phyloP scores from a whole-genome alignment of 2,329 filamentous ascomycete species.

The Penicillium concentricum region DNA sequence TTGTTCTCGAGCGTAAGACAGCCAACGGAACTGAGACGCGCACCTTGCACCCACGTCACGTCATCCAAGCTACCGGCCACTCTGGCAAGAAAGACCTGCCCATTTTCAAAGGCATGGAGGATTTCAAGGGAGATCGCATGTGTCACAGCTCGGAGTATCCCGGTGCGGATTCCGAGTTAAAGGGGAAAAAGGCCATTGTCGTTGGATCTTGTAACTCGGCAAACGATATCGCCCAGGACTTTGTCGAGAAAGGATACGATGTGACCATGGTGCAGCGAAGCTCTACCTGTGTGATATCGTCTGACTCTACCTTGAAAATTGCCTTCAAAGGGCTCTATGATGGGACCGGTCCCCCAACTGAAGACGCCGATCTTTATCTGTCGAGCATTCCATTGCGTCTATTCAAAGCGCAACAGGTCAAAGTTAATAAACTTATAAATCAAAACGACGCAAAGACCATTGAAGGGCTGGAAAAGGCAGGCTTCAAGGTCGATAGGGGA shows the following conservation, averaged over 20 bases:
- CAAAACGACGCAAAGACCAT: slow-evolving; percentile 38
- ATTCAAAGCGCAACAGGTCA: slow-evolving; percentile 59
- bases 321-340: slow-evolving; percentile 53
- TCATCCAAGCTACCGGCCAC: slow-evolving; percentile 68
- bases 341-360: slow-evolving; percentile 55
- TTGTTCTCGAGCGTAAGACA: slow-evolving; percentile 49
- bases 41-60: slow-evolving; percentile 60
- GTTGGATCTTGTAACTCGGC: slow-evolving; percentile 68
- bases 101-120: slow-evolving; percentile 48
- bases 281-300: slow-evolving; percentile 63
- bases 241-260: slow-evolving; percentile 63
- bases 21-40: slow-evolving; percentile 48
- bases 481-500: slow-evolving; percentile 62
- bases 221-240: slow-evolving; percentile 69
- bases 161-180: slow-evolving; percentile 49
- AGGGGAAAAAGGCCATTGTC: slow-evolving; percentile 62
- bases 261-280: slow-evolving; percentile 70
- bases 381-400: slow-evolving; percentile 60
- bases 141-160: slow-evolving; percentile 63
- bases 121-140: slow-evolving; percentile 58
- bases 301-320: slow-evolving; percentile 53
- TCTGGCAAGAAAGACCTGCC: slow-evolving; percentile 62
- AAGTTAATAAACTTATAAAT: slow-evolving; percentile 41
- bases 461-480: slow-evolving; percentile 52
- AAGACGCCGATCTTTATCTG: slow-evolving; percentile 64